Base-by-base conservation (phyloP, 176 grass and related monocot species). In the Oryza rufipogon region DNA sequence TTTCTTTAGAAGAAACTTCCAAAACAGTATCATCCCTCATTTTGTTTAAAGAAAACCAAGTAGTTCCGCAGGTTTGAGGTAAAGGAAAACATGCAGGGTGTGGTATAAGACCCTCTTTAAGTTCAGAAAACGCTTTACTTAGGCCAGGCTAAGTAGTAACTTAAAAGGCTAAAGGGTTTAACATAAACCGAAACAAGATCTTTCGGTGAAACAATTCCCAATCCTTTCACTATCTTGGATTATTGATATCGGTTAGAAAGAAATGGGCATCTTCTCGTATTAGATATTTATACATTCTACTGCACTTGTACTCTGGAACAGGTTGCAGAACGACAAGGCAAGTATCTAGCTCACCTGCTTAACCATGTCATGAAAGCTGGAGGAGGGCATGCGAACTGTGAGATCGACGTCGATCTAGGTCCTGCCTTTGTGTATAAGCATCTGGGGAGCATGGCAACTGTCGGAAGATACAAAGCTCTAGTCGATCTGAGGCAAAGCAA, bases 401-500 rank as follows among this genome's bases (percentile, higher is more conserved):
- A 89, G 5, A 48, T 69, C 9, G 80, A 92, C 25, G 61, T 86
- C 25, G 87, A 93, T n/a, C 82, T 92, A 9, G 96, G 93, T 19
- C 83, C 87, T 66, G 84, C 88, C 42, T 98, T 98, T 86, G 93
- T 94, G 65, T 98, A 98, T 76, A 86, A 74, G 77, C 96, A 98
- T 94, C 69, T 98, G 45, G 96, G 96, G 4, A 98, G 96, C 54
- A 98, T 95, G 96, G 96, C 96, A 10, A 92, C 89, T 54, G 89
- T 98, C 78, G 96, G 96, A 70, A 93, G 96, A 89, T 87, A 95
- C 81, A 98, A 98, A 94, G 96, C 96, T 87, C 84, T 98, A 71
- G 93, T 95, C 0, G 96, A 98, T 82, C 81, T 98, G 54, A 89
- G 96, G 49, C 87, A 98, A 77, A 95, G 88, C 91, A 99, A 99